Base-by-base conservation (phyloP, 2,329 filamentous ascomycete species). In the Metarhizium rileyi region DNA sequence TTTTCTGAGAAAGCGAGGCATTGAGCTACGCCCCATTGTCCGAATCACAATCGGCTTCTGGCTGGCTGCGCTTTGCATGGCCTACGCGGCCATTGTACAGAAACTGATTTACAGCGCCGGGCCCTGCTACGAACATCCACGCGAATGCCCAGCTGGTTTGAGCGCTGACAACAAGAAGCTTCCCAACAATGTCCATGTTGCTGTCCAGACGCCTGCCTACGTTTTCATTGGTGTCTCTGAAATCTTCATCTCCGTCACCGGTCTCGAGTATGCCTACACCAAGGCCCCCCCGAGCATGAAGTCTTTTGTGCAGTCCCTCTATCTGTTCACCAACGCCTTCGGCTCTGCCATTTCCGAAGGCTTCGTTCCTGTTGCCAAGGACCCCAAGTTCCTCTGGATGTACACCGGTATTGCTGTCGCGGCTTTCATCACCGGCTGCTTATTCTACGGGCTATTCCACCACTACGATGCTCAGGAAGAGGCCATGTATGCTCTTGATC, bases 261-360 rank as follows among this genome's bases (percentile, higher is more conserved):
- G 80, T 53, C 74, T 86, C 10, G 84, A 88, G 62, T 87, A 87
- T 56, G 84, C 83, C 18, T 87, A 82, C 66, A 86, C 82, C 59
- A 86, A 87, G 65, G 84, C 84, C 0, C 84, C 84, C 2, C 75
- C 76, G 40, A 79, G 73, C 61, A 86, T 87, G 82, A 78, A 82
- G 62, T 80, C 77, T 0, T 79, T 79, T 70, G 70, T 79, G 27
- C 74, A 74, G 61, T 73, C 74, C 12, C 59, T 83, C n/a, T 83
- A 78, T 57, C 70, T 82, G 50, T 71, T 83, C 53, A 83, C 78
- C 36, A 77, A 70, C 43, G 80, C 79, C 3, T 71, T 79, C 42
- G 78, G 77, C 3, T 73, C 78, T 2, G 77, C 76, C 28, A 66
- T 88, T 22, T 80, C 77, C 2, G 77, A 83, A 56, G 76, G 81